Evolutionary conservation across 306 rosid genomes (phyloP).

Genomic region (Prunus padus): DNA sequence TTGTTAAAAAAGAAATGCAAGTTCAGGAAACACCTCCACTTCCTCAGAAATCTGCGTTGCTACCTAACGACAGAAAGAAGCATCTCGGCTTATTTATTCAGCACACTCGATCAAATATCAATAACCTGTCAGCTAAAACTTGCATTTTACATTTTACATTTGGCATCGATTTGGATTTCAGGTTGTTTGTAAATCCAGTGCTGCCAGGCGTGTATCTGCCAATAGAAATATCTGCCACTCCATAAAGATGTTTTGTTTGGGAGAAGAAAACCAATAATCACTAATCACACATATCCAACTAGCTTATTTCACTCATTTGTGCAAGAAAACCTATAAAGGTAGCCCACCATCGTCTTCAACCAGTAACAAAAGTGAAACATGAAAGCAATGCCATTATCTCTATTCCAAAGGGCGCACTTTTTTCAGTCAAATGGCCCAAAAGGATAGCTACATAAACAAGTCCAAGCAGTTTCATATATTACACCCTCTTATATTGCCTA

Average conservation of each 20-base stretch:
- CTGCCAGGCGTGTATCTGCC: conserved; percentile 36
- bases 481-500: background rate
- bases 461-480: background rate
- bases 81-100: conserved; percentile 20
- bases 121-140: conserved; percentile 4
- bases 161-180: conserved; percentile 24
- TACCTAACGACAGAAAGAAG: conserved; percentile 43
- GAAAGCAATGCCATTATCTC: background rate
- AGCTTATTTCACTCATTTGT: background rate
- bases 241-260: conserved; percentile 5
- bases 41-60: conserved; percentile 52
- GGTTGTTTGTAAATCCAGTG: conserved; percentile 16
- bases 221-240: background rate
- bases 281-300: background rate
- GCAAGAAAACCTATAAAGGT: background rate
- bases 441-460: background rate
- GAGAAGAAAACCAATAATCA: background rate
- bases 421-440: background rate
- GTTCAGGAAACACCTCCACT: too few relatives aligned
- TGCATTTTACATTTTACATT: conserved; percentile 41
- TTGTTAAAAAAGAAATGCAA: too few relatives aligned
- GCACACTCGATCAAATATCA: background rate
- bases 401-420: background rate
- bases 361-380: background rate
- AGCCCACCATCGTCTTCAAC: background rate